phyloP scores from a whole-genome alignment of 2,329 filamentous ascomycete species.

The Trichoderma afroharzianum region DNA sequence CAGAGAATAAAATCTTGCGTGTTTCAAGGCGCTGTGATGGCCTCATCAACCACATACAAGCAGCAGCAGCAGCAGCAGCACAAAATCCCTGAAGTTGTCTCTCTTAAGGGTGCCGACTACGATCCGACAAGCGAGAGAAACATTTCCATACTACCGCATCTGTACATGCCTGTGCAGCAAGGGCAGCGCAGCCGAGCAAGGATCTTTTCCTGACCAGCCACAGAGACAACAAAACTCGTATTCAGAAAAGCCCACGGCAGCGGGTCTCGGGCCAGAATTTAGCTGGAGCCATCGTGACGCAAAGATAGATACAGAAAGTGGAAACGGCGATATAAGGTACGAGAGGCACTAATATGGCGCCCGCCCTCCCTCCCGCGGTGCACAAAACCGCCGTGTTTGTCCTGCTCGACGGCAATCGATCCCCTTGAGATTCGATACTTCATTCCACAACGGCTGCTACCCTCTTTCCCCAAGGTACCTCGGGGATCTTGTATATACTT shows the following conservation, averaged over 20 bases:
- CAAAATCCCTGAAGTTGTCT: background rate
- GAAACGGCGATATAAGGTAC: conserved; percentile 1
- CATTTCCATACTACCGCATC: background rate
- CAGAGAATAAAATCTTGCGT: background rate
- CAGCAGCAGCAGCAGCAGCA: background rate
- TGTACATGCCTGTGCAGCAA: background rate
- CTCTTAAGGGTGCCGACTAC: background rate
- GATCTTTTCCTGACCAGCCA: background rate
- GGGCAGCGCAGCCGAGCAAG: conserved; percentile 7
- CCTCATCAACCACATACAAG: background rate
- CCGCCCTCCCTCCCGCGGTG: background rate
- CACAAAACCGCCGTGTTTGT: conserved; percentile 1
- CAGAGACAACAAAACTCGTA: conserved; percentile 2
- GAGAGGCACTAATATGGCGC: background rate
- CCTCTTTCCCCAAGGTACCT: background rate
- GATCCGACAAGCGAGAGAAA: conserved; percentile 9
- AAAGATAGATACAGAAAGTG: background rate
- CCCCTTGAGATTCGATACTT: background rate
- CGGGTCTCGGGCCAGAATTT: background rate
- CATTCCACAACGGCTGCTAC: background rate
- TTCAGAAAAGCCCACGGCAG: conserved; percentile 2
- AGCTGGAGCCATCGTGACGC: background rate
- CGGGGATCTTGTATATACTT: background rate
- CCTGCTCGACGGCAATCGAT: background rate
- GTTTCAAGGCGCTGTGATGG: background rate